Evolutionary conservation across 805 yeast genomes (phyloP).

Genomic region (Barnettozyma siamensis): DNA sequence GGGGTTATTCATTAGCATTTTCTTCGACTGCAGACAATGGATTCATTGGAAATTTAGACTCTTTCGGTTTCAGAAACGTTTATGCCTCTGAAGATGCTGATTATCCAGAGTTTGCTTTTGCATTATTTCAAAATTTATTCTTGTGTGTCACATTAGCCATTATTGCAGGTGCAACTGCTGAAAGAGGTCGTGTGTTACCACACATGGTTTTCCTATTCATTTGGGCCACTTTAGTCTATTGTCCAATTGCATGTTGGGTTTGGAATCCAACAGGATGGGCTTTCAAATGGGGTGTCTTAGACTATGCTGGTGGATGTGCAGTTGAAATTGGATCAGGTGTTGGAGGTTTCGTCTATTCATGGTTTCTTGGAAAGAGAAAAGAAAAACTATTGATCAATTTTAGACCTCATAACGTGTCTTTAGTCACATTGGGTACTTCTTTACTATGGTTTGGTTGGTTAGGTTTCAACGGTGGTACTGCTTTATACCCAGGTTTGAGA

Average conservation of each 20-base stretch:
- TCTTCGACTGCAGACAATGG: slow-evolving; percentile 72
- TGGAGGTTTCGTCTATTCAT: slow-evolving; percentile 82
- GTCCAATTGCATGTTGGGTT: slow-evolving; percentile 94
- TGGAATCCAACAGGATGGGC: slow-evolving; percentile 98
- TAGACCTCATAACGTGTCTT: slow-evolving; percentile 91
- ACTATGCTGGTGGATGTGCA: slow-evolving; percentile 98
- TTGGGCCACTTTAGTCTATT: slow-evolving; percentile 89
- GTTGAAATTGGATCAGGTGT: slow-evolving; percentile 91
- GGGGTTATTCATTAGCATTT: slow-evolving; percentile 96
- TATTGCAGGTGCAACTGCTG: slow-evolving; percentile 88
- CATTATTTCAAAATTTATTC: slow-evolving; percentile 87
- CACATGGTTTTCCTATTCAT: slow-evolving; percentile 73
- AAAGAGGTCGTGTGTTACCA: slow-evolving; percentile 86
- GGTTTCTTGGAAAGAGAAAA: slow-evolving; percentile 74
- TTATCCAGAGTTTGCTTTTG: slow-evolving; percentile 81
- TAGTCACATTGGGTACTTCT: slow-evolving; percentile 83
- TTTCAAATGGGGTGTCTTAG: slow-evolving; percentile 82
- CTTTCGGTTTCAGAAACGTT: slow-evolving; percentile 76
- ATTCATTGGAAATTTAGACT: slow-evolving; percentile 81
- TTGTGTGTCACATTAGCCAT: slow-evolving; percentile 88
- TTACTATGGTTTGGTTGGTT: slow-evolving; percentile 95
- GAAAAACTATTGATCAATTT: slow-evolving; percentile 72
- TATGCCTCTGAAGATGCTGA: slow-evolving; percentile 39
- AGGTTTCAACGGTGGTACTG: slow-evolving; percentile 89
- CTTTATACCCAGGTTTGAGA: slow-evolving; percentile 73